These are phyloP conservation scores for Glycine latifolia DNA, from an alignment of 306 rosid species.

Conservation along the genomic window DNA sequence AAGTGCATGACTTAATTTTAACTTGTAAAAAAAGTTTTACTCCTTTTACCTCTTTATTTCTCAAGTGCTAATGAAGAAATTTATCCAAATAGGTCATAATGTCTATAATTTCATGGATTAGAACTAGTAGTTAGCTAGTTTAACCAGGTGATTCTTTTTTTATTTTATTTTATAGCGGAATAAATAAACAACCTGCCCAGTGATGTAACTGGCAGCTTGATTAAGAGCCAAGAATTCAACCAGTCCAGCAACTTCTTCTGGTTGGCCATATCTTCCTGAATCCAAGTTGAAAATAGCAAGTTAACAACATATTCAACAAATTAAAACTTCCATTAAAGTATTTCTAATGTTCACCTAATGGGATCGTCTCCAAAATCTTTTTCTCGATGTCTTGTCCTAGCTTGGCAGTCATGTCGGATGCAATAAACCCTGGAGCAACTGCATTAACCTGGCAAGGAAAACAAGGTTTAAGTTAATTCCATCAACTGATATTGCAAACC, in stretches of 20 bases:
- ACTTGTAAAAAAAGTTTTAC: background rate
- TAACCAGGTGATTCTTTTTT: background rate
- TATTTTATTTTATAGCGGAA: background rate
- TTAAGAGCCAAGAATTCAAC: conserved; percentile 93
- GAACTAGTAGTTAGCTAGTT: background rate
- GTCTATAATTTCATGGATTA: background rate
- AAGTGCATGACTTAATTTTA: background rate
- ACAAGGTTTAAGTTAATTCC: conserved; percentile 34
- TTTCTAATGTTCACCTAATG: conserved; percentile 70
- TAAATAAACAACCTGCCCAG: conserved; percentile 80
- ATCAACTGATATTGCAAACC: conserved; percentile 20
- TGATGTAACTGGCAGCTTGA: conserved; percentile 89
- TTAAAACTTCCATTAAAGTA: conserved; percentile 13
- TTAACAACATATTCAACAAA: conserved; percentile 32
- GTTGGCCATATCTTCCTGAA: conserved; percentile 94
- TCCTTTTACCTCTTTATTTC: background rate
- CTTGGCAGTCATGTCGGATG: conserved; percentile 97
- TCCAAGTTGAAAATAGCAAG: conserved; percentile 33
- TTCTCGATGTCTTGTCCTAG: conserved; percentile 85
- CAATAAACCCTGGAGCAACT: conserved; percentile 95
- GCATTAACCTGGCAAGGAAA: conserved; percentile 83
- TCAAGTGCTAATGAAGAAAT: background rate
- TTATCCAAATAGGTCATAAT: background rate
- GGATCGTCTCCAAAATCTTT: conserved; percentile 80
- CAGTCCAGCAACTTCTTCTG: conserved; percentile 97